A percentile compares a stretch with the other conserved stretches of the same genome.
Evolutionary conservation across 805 yeast species (phyloP).

Genomic region (Priceomyces castillae): DNA sequence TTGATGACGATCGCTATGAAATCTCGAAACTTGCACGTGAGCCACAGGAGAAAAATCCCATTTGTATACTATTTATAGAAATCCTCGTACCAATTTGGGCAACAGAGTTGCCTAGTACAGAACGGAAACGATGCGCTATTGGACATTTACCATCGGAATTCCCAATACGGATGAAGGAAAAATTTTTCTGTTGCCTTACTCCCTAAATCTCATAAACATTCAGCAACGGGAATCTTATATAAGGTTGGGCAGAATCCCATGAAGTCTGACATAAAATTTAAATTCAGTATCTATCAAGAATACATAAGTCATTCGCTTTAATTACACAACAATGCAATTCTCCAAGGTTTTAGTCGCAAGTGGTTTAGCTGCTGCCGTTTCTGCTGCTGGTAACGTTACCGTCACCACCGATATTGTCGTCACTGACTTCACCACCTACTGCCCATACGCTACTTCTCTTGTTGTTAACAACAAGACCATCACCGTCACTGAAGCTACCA

Average conservation of each 20-base stretch:
- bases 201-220: slow-evolving; percentile 3
- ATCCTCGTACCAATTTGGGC: not conserved
- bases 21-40: too few species aligned
- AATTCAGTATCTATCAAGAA: not conserved
- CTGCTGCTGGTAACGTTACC: slow-evolving; percentile 46
- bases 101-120: not conserved
- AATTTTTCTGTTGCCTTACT: slow-evolving; percentile 3
- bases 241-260: not conserved
- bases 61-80: too few species aligned
- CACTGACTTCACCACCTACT: slow-evolving; percentile 71
- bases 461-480: slow-evolving; percentile 64
- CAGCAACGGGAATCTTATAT: not conserved
- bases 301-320: slow-evolving; percentile 20
- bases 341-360: slow-evolving; percentile 34
- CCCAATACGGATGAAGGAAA: slow-evolving; percentile 3
- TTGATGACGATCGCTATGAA: too few species aligned
- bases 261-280: not conserved
- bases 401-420: slow-evolving; percentile 56
- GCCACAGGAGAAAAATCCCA: too few species aligned
- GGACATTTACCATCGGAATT: not conserved
- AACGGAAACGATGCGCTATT: not conserved
- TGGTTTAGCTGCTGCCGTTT: slow-evolving; percentile 43
- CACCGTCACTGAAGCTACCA: slow-evolving; percentile 76
- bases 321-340: slow-evolving; percentile 30
- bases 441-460: slow-evolving; percentile 71